Conservation (phyloP, 495 filamentous ascomycete species). For the Trypethelium eluteriae region DNA sequence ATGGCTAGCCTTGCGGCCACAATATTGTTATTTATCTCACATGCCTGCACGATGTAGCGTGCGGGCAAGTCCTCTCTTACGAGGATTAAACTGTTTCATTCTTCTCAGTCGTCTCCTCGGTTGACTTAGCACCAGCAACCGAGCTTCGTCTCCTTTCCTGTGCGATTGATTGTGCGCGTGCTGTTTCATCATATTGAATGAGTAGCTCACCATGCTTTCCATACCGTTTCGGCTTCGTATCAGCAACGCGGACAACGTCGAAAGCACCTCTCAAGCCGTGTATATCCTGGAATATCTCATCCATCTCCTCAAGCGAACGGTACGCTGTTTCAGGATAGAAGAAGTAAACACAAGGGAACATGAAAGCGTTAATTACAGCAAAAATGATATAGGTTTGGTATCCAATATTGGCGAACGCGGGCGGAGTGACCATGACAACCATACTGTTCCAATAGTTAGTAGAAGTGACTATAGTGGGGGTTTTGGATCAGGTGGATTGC, state of each 20-base stretch:
- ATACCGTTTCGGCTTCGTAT: slow-evolving; percentile 57
- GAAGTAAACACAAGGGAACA: slow-evolving; percentile 48
- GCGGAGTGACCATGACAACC: slow-evolving; percentile 32
- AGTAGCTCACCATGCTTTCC: slow-evolving; percentile 52
- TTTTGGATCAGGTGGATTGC: slow-evolving; percentile 25
- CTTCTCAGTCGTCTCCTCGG: not conserved
- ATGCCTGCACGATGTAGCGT: no score
- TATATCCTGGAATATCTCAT: slow-evolving; percentile 39
- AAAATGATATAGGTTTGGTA: slow-evolving; percentile 38
- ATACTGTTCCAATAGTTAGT: slow-evolving; percentile 10
- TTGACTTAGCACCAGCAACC: not conserved
- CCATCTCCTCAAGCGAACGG: slow-evolving; percentile 44
- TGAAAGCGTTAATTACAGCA: slow-evolving; percentile 43
- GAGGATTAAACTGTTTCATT: not conserved
- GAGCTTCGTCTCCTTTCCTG: slow-evolving; percentile 18
- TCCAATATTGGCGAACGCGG: slow-evolving; percentile 26
- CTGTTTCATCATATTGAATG: slow-evolving; percentile 27
- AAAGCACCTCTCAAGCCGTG: slow-evolving; percentile 35
- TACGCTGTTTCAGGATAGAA: slow-evolving; percentile 55
- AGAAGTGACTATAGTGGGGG: not conserved
- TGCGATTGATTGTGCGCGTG: slow-evolving; percentile 16
- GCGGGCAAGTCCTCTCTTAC: no score
- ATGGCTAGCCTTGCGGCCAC: no score
- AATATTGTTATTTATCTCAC: no score
- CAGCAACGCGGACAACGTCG: slow-evolving; percentile 52